A percentile compares a stretch with the other conserved stretches of the same genome.
Evolutionary conservation across 345 rosid species (phyloP).

Genomic region (Eucalyptus pauciflora): DNA sequence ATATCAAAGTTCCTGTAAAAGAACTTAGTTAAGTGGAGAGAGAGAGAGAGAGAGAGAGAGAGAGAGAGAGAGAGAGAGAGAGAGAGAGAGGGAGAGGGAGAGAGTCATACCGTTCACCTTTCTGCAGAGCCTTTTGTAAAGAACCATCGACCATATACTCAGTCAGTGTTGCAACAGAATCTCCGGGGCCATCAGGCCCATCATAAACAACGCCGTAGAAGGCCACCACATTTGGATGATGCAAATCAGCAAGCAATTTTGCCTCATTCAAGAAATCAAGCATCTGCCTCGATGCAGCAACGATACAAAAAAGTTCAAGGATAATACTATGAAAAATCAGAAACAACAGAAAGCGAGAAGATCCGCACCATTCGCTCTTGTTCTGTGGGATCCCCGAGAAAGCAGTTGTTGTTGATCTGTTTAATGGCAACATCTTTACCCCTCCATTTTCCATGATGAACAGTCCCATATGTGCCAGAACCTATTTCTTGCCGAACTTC

Average conservation of each 20-base stretch:
- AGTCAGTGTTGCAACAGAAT: slow-evolving; percentile 59
- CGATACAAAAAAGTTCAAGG: not conserved
- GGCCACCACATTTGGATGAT: slow-evolving; percentile 70
- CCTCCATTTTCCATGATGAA: slow-evolving; percentile 73
- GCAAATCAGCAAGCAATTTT: slow-evolving; percentile 59
- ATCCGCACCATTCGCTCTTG: slow-evolving; percentile 49
- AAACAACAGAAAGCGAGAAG: not conserved
- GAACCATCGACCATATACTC: slow-evolving; percentile 70
- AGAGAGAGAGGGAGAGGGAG: not conserved
- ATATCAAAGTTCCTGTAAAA: slow-evolving; percentile 37
- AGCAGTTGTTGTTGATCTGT: slow-evolving; percentile 46
- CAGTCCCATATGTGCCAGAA: slow-evolving; percentile 63
- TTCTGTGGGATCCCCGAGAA: slow-evolving; percentile 52
- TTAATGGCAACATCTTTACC: slow-evolving; percentile 62
- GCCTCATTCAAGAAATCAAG: slow-evolving; percentile 78
- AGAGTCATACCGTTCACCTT: slow-evolving; percentile 31
- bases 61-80: not conserved
- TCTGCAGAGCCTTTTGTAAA: slow-evolving; percentile 41
- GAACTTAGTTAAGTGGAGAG: not conserved
- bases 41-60: not conserved
- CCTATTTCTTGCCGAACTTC: slow-evolving; percentile 53
- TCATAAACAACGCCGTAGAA: slow-evolving; percentile 47
- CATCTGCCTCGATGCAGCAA: slow-evolving; percentile 13
- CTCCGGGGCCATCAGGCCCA: slow-evolving; percentile 44
- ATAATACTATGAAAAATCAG: not conserved